Evolutionary conservation across 169 alveolate genomes (phyloP), one percentile per base, ranked within the genome.

Genomic region (Cryptosporidium xiaoi): DNA sequence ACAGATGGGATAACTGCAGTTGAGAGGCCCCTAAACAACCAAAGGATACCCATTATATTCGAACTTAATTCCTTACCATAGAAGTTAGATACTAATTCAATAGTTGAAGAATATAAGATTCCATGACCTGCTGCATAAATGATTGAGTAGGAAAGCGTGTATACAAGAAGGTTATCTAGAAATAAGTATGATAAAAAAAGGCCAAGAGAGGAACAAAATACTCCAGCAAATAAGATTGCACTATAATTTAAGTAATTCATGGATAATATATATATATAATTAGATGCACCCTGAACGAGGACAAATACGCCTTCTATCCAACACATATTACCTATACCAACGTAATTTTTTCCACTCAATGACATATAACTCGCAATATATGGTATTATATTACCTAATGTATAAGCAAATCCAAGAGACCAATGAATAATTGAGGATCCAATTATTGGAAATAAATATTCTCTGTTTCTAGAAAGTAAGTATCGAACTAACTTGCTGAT

Each of bases 351-450:
- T 4, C 87, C 87, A 7, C 48, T 40, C 18, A 62, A 34, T 18
- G 64, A 46, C 64, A 77, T 77, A 44, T 77, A 77, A 24, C 87
- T 77, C 56, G 77, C 77, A 77, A 77, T 60, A 36, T 77, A 77
- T 12, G 87, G 87, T 13, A 77, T 18, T 10, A 66, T 44, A 60
- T 77, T 77, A 36, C 87, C 87, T n/a, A 77, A 48, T 5, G 87
- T 77, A 24, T 24, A 34, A 58, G 87, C 50, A n/a, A 77, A 60
- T 0, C 87, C 87, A 34, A 77, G 65, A 34, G 87, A 77, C 87
- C 87, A 77, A 46, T 77, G 87, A 48, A 77, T 77, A 33, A 77
- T 15, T 34, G 77, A 34, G n/a, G 71, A 56, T 20, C 87, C 87
- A 40, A 62, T 62, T 34, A 77, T 3, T 60, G 87, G 77, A 24